Evolutionary conservation across 2,329 filamentous ascomycete genomes (phyloP).

Genomic region (Verticillium alfalfae): DNA sequence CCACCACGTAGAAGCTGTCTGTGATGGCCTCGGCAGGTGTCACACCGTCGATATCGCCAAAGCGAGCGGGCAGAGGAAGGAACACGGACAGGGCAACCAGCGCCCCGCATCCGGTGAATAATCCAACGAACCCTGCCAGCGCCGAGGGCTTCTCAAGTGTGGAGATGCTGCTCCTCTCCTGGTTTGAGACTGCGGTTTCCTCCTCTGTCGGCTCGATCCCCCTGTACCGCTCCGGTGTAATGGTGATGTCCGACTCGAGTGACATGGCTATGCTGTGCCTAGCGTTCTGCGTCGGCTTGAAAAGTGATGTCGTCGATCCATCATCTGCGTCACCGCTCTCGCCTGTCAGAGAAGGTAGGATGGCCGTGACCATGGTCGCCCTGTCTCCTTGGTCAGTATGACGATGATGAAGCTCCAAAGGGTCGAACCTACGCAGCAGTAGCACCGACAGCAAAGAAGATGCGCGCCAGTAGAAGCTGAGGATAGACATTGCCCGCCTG

Average conservation of each 20-base stretch:
- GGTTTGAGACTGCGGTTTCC: constrained; percentile 4
- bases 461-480: constrained; percentile 73
- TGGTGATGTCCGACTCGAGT: constrained; percentile 68
- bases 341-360: constrained; percentile 68
- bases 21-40: constrained; percentile 70
- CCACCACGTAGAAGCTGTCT: constrained; percentile 85
- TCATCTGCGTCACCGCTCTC: constrained; percentile 26
- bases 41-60: constrained; percentile 65
- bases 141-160: constrained; percentile 38
- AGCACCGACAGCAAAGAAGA: constrained; percentile 85
- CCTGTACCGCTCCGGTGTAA: constrained; percentile 60
- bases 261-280: constrained; percentile 60
- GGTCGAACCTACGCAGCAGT: constrained; percentile 64
- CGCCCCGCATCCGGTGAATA: constrained; percentile 90
- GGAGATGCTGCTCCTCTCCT: constrained; percentile 13
- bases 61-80: constrained; percentile 78
- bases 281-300: constrained; percentile 30
- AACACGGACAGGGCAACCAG: constrained; percentile 78
- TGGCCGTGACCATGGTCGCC: constrained; percentile 94
- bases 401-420: neutral
- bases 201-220: constrained; percentile 13
- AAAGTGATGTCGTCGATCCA: constrained; percentile 14
- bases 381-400: constrained; percentile 21
- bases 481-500: constrained; percentile 86
- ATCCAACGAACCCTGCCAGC: constrained; percentile 82